A percentile compares a stretch with the other conserved stretches of the same genome.
Conservation (phyloP, 805 yeast genomes). For the Starmerella riodocensis region DNA sequence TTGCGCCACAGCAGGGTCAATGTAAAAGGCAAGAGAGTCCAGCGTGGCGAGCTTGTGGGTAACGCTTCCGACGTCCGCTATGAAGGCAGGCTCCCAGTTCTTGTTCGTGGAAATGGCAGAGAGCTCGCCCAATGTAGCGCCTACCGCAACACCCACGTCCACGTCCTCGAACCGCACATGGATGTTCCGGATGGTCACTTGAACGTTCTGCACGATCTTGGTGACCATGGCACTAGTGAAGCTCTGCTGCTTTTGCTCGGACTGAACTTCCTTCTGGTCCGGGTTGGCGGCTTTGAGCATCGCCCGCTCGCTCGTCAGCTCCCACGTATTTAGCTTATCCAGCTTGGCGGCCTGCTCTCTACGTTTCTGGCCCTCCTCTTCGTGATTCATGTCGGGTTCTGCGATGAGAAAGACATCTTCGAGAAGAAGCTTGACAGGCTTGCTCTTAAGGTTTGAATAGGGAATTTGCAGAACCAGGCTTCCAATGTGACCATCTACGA, state of each 20-base stretch:
- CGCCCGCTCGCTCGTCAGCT: conserved; percentile 26
- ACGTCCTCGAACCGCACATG: conserved; percentile 83
- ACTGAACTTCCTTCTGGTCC: conserved; percentile 22
- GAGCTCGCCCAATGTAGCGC: conserved; percentile 68
- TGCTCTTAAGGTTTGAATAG: conserved; percentile 85
- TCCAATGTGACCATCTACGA: conserved; percentile 80
- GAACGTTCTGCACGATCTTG: conserved; percentile 84
- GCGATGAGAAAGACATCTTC: conserved; percentile 80
- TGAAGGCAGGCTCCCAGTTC: conserved; percentile 73
- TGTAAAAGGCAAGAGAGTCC: conserved; percentile 62
- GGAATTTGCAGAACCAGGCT: conserved; percentile 84
- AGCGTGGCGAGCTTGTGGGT: conserved; percentile 69
- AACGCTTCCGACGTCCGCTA: conserved; percentile 50
- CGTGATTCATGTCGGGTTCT: conserved; percentile 53
- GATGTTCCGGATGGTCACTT: conserved; percentile 77
- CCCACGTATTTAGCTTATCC: conserved; percentile 53
- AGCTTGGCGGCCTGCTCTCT: conserved; percentile 54
- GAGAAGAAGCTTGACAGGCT: conserved; percentile 78
- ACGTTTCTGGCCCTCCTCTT: conserved; percentile 46
- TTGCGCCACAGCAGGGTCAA: conserved; percentile 36
- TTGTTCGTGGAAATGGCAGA: conserved; percentile 86
- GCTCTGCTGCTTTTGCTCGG: conserved; percentile 47
- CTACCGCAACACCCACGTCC: conserved; percentile 55
- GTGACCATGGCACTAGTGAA: conserved; percentile 79
- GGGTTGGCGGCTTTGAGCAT: conserved; percentile 17